Evolutionary conservation across 2,329 filamentous ascomycete species (phyloP).

Genomic region (Diaporthe sp.): DNA sequence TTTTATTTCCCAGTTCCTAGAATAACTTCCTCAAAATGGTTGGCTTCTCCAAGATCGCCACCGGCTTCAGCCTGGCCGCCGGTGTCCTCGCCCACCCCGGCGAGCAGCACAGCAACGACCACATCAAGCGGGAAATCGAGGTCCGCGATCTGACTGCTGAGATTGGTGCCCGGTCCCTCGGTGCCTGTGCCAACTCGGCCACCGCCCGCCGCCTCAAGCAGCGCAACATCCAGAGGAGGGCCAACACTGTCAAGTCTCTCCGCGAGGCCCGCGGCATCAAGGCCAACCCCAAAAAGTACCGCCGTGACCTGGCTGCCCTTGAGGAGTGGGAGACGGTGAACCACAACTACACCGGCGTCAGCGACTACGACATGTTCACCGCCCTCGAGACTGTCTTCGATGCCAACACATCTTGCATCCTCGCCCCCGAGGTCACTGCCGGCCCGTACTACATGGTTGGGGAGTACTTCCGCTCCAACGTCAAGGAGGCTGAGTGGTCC

Average conservation of each 20-base stretch:
- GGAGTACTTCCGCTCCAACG: constrained; percentile 59
- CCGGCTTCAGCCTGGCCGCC: constrained; percentile 42
- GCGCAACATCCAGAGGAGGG: constrained; percentile 57
- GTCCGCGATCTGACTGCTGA: constrained; percentile 50
- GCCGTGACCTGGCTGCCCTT: constrained; percentile 50
- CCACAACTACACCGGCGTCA: constrained; percentile 50
- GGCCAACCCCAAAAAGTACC: constrained; percentile 49
- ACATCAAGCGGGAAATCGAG: constrained; percentile 52
- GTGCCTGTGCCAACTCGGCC: constrained; percentile 48
- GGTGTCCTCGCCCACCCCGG: constrained; percentile 50
- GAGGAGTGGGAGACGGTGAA: constrained; percentile 51
- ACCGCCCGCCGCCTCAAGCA: constrained; percentile 55
- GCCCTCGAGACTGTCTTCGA: constrained; percentile 51
- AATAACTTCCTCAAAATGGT: constrained; percentile 32
- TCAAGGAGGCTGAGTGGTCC: constrained; percentile 55
- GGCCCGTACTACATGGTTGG: constrained; percentile 57
- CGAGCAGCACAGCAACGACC: constrained; percentile 47
- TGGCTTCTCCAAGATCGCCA: constrained; percentile 34
- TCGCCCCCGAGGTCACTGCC: constrained; percentile 52
- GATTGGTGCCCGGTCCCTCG: constrained; percentile 48
- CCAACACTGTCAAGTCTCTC: constrained; percentile 53
- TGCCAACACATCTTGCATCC: constrained; percentile 52
- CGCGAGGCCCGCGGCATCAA: constrained; percentile 54
- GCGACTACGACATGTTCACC: constrained; percentile 50
- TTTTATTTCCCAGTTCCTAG: neutral